Conservation (phyloP, 306 rosid genomes). For the Dalbergia oliveri region DNA sequence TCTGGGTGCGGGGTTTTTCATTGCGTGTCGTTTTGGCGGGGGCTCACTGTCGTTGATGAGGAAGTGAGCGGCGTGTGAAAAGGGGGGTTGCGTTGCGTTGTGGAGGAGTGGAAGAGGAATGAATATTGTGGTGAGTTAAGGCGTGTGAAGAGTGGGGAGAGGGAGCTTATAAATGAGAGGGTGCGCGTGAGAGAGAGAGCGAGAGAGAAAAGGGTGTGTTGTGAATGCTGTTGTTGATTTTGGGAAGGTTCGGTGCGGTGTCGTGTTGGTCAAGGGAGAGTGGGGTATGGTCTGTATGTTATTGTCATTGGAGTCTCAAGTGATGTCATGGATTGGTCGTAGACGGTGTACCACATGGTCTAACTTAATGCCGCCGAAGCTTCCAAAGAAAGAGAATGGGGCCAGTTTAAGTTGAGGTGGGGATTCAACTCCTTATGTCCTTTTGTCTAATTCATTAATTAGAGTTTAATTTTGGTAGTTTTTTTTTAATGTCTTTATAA, state of each 20-base stretch:
- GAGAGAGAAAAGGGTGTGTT: no score
- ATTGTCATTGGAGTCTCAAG: not conserved
- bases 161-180: not conserved
- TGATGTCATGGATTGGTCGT: constrained; percentile 44
- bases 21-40: not conserved
- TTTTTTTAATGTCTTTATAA: no score
- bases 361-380: constrained; percentile 19
- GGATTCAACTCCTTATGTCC: no score
- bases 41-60: not conserved
- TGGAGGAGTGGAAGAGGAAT: not conserved
- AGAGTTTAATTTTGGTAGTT: no score
- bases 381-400: constrained; percentile 18
- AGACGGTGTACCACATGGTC: constrained; percentile 49
- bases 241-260: constrained; percentile 13
- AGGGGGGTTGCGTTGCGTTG: not conserved
- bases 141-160: not conserved
- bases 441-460: no score
- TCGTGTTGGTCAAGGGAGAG: constrained; percentile 5
- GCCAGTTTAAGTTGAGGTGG: not conserved
- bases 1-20: not conserved
- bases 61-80: not conserved
- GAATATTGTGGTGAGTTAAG: not conserved
- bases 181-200: not conserved
- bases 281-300: constrained; percentile 16
- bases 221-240: not conserved